Percentiles rank a stretch among this genome's conserved stretches.
Conservation (phyloP, 176 grass and related monocot genomes). For the Luzula sylvatica region DNA sequence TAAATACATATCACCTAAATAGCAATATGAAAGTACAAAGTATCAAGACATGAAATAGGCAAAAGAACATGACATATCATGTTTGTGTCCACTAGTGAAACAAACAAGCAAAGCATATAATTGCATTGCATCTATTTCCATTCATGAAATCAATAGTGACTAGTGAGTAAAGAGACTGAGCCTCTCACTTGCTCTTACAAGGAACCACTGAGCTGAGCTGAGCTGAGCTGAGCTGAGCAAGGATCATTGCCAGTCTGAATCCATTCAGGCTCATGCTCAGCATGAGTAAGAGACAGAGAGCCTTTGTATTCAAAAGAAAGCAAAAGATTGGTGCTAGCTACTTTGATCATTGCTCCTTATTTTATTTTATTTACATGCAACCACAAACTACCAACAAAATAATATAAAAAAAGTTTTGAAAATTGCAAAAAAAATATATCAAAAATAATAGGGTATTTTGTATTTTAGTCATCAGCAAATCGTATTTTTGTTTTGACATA, state of each 20-base stretch:
- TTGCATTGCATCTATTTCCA: slow-evolving; percentile 2
- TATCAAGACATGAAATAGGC: neutral
- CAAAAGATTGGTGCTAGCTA: too few species aligned
- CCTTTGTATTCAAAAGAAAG: too few species aligned
- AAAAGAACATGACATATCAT: slow-evolving; percentile 16
- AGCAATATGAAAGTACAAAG: neutral
- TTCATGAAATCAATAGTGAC: slow-evolving; percentile 1
- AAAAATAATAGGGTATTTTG: too few species aligned
- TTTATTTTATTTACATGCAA: too few species aligned
- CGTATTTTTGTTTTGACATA: too few species aligned
- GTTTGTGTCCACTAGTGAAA: slow-evolving; percentile 8
- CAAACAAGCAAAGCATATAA: neutral
- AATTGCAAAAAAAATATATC: too few species aligned
- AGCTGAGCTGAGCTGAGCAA: neutral
- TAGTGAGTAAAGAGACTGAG: neutral
- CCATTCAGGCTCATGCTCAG: too few species aligned
- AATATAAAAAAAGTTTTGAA: too few species aligned
- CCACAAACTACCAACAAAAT: too few species aligned
- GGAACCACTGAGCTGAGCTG: slow-evolving; percentile 16
- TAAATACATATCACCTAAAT: neutral
- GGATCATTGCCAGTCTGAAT: neutral
- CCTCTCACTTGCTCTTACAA: slow-evolving; percentile 5
- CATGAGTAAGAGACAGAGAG: too few species aligned
- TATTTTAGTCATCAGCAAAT: too few species aligned
- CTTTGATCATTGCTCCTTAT: too few species aligned